These are phyloP conservation scores for Aspergillus tanneri DNA, from an alignment of 2,329 filamentous ascomycete genomes.

Conservation along the genomic window DNA sequence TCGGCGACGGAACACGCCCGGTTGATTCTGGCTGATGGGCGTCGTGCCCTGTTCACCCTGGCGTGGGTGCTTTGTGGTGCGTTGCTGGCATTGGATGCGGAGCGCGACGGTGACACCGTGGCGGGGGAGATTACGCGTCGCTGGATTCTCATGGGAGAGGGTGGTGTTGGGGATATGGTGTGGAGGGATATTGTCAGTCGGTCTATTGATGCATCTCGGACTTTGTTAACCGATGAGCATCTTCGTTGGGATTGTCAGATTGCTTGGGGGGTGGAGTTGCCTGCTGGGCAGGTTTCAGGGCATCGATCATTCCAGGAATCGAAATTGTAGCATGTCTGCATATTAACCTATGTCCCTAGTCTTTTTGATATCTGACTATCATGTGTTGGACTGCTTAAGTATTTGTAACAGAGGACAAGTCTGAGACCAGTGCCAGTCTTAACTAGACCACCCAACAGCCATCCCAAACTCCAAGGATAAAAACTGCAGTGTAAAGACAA, in stretches of 20 bases:
- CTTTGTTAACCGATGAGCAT: conserved; percentile 3
- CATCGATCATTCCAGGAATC: conserved; percentile 10
- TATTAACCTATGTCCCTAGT: too few species aligned
- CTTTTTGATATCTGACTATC: too few species aligned
- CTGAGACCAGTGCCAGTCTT: too few species aligned
- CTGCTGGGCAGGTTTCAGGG: conserved; percentile 6
- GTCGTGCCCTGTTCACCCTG: conserved; percentile 38
- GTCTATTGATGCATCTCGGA: background rate
- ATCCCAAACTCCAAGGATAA: too few species aligned
- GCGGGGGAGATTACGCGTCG: conserved; percentile 38
- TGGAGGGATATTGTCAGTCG: conserved; percentile 22
- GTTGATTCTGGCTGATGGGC: conserved; percentile 29
- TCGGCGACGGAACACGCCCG: conserved; percentile 15
- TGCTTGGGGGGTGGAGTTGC: conserved; percentile 10
- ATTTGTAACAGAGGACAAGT: too few species aligned
- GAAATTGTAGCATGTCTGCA: background rate
- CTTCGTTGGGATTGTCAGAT: conserved; percentile 9
- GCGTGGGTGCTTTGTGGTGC: conserved; percentile 37
- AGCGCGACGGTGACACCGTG: conserved; percentile 32
- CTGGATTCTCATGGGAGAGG: conserved; percentile 35
- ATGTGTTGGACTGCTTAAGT: too few species aligned
- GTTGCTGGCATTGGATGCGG: conserved; percentile 41
- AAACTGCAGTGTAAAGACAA: too few species aligned
- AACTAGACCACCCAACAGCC: too few species aligned
- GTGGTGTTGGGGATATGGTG: conserved; percentile 31